These are phyloP conservation scores for Phytophthora cryptogea DNA, from an alignment of 352 stramenopile genomes.

Conservation along the genomic window DNA sequence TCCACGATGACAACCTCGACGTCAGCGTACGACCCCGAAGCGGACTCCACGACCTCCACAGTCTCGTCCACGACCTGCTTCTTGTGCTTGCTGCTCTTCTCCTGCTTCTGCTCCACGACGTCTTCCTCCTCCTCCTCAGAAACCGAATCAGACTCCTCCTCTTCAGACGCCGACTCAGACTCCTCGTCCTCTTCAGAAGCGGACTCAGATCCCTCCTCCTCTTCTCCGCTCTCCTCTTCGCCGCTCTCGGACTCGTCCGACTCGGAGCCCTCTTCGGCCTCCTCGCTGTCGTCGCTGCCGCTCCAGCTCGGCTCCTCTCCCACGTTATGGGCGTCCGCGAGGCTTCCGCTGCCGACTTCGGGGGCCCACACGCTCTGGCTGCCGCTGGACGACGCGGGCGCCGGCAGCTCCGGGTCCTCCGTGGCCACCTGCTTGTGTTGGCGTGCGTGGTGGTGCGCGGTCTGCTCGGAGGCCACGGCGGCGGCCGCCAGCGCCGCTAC, in stretches of 20 bases:
- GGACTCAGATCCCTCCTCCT: conserved; percentile 19
- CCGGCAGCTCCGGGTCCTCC: conserved; percentile 5
- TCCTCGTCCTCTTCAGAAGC: conserved; percentile 11
- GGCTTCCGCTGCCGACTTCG: conserved; percentile 16
- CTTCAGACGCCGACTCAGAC: conserved; percentile 19
- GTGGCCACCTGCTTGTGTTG: conserved; percentile 18
- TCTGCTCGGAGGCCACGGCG: conserved; percentile 28
- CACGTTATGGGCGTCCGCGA: conserved; percentile 11
- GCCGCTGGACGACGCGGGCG: background rate
- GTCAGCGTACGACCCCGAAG: conserved; percentile 23
- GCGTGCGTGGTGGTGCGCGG: conserved; percentile 19
- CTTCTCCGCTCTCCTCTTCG: conserved; percentile 14
- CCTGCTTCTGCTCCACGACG: conserved; percentile 14
- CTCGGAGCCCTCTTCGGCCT: conserved; percentile 12
- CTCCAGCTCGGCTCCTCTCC: conserved; percentile 28
- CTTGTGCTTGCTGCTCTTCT: conserved; percentile 29
- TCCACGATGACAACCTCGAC: conserved; percentile 28
- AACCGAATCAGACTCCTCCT: conserved; percentile 18
- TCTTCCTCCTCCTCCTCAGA: conserved; percentile 21
- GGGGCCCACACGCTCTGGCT: conserved; percentile 4
- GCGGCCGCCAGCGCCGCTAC: conserved; percentile 27
- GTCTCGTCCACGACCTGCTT: conserved; percentile 19
- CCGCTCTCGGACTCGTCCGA: conserved; percentile 16
- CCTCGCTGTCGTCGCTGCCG: conserved; percentile 28
- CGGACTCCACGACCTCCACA: conserved; percentile 1